Percentiles rank a stretch among this genome's conserved stretches.
These are phyloP conservation scores for Aspergillus proliferans DNA, from an alignment of 2,329 filamentous ascomycete species.

Conservation along the genomic window DNA sequence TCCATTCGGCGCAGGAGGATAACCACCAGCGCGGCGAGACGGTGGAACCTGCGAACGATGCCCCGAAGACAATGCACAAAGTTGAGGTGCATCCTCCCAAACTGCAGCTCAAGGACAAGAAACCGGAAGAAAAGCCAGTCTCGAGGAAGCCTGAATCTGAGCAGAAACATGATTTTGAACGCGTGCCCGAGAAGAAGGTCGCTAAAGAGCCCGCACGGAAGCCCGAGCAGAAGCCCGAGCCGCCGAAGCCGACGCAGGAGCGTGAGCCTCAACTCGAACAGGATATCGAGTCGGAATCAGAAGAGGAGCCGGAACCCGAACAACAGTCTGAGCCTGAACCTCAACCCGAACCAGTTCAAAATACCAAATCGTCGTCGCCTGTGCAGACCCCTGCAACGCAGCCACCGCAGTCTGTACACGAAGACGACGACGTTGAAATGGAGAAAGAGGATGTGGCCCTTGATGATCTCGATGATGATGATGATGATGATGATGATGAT, in stretches of 20 bases:
- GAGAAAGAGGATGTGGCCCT: conserved; percentile 29
- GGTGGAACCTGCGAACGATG: conserved; percentile 32
- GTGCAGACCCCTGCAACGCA: conserved; percentile 9
- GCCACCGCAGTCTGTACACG: conserved; percentile 5
- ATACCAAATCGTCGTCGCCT: conserved; percentile 13
- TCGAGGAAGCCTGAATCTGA: conserved; percentile 5
- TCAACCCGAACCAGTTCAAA: conserved; percentile 5
- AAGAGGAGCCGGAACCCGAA: conserved; percentile 5
- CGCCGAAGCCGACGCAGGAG: not conserved
- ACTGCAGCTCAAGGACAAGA: conserved; percentile 5
- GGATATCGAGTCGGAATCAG: conserved; percentile 1
- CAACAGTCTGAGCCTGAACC: conserved; percentile 5
- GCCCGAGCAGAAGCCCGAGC: conserved; percentile 1
- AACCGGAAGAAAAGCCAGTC: conserved; percentile 1
- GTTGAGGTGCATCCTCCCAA: conserved; percentile 13
- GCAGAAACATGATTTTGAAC: not conserved
- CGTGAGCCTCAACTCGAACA: conserved; percentile 3
- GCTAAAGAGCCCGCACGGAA: conserved; percentile 1
- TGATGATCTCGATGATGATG: conserved; percentile 31
- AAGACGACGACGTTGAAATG: conserved; percentile 19
- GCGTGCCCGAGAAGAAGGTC: not conserved
- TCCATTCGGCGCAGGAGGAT: conserved; percentile 42
- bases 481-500: conserved; percentile 10
- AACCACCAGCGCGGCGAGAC: conserved; percentile 29
- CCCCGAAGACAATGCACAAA: conserved; percentile 18